Evolutionary conservation across 2,329 filamentous ascomycete genomes (phyloP).

Genomic region (Cyanodermella asteris): DNA sequence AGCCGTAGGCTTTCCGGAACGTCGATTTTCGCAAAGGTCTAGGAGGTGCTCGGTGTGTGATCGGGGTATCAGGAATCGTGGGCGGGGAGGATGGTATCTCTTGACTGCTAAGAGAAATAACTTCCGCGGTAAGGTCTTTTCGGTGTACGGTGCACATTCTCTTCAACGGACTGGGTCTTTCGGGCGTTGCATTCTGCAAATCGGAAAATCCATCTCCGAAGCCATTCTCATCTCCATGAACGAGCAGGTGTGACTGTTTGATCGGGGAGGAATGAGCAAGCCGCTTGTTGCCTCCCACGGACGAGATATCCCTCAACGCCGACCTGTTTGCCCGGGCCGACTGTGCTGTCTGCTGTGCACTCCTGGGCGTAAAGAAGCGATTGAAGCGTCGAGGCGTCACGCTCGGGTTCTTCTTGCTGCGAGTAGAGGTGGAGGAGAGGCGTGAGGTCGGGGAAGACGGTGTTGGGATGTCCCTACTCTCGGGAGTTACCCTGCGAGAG

Average conservation of each 20-base stretch:
- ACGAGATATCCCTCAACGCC: slow-evolving; percentile 21
- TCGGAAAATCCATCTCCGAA: background rate
- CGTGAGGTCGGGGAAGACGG: slow-evolving; percentile 21
- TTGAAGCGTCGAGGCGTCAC: slow-evolving; percentile 29
- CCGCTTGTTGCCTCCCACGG: slow-evolving; percentile 20
- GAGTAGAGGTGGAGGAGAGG: no score
- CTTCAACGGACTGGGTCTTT: slow-evolving; percentile 7
- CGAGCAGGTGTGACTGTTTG: slow-evolving; percentile 1
- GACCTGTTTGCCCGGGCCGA: slow-evolving; percentile 20
- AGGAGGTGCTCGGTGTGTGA: background rate
- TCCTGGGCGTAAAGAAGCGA: slow-evolving; percentile 28
- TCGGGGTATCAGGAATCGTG: no score
- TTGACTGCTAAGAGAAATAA: no score
- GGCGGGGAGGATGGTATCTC: no score
- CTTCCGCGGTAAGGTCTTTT: slow-evolving; percentile 1
- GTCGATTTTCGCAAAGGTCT: slow-evolving; percentile 1
- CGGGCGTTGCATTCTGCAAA: slow-evolving; percentile 3
- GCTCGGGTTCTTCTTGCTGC: slow-evolving; percentile 23
- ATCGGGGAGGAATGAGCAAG: slow-evolving; percentile 1
- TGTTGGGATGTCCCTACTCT: slow-evolving; percentile 10
- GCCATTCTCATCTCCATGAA: slow-evolving; percentile 1
- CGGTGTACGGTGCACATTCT: slow-evolving; percentile 2
- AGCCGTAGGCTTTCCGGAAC: slow-evolving; percentile 2
- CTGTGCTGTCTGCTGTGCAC: slow-evolving; percentile 15
- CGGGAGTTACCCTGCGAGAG: no score